Conservation (phyloP, 352 stramenopile species). For the Pythium dissotocum region DNA sequence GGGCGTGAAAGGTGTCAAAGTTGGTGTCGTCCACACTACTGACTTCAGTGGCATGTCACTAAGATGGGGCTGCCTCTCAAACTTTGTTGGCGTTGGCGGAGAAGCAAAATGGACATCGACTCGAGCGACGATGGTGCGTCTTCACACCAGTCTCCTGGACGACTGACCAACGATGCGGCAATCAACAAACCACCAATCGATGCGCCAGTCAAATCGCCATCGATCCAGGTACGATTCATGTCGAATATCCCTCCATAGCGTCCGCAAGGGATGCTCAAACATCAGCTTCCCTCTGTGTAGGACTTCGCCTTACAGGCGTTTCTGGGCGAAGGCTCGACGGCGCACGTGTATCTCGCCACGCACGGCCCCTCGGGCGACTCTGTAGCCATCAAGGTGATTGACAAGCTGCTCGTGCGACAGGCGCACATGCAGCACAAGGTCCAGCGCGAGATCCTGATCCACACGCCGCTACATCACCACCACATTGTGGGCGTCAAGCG, state of each 20-base stretch:
- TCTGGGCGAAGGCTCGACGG: conserved; percentile 71
- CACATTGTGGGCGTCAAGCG: conserved; percentile 58
- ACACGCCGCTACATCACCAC: conserved; percentile 54
- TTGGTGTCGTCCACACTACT: background rate
- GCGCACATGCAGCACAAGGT: conserved; percentile 60
- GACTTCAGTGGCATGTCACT: background rate
- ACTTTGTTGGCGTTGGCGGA: background rate
- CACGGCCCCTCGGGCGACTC: conserved; percentile 30
- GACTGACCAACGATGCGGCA: background rate
- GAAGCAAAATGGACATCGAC: background rate
- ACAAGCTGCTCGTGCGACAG: conserved; percentile 71
- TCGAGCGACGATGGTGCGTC: background rate
- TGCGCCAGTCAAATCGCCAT: background rate
- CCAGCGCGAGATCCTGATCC: conserved; percentile 71
- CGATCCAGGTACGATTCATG: background rate
- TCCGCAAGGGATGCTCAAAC: background rate
- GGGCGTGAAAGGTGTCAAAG: background rate
- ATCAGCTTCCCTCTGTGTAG: conserved; percentile 20
- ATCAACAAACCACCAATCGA: background rate
- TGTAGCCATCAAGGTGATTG: conserved; percentile 84
- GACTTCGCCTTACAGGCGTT: conserved; percentile 77
- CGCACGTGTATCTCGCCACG: conserved; percentile 74
- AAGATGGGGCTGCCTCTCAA: background rate
- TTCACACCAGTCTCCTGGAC: background rate
- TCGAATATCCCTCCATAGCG: background rate